These are phyloP conservation scores for Neofusicoccum sp. DNA, from an alignment of 2,329 filamentous ascomycete genomes.

Conservation along the genomic window DNA sequence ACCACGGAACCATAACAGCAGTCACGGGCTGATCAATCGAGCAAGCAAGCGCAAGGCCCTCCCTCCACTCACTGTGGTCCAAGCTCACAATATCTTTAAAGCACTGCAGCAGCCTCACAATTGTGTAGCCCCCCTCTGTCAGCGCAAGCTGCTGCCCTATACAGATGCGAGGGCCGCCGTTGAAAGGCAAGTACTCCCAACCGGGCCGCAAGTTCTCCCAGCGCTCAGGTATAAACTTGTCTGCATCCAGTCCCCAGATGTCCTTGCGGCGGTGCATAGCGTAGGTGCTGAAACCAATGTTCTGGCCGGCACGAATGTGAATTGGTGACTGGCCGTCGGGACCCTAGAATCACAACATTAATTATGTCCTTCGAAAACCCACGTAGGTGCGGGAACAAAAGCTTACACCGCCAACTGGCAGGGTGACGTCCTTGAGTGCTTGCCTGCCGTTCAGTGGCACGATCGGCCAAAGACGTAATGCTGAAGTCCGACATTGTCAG, in stretches of 20 bases:
- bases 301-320: conserved; percentile 31
- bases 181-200: conserved; percentile 37
- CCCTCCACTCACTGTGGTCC: not conserved
- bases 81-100: not conserved
- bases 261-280: conserved; percentile 41
- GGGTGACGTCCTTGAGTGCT: conserved; percentile 30
- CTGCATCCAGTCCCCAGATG: conserved; percentile 40
- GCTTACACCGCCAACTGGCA: conserved; percentile 31
- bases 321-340: conserved; percentile 30
- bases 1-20: not conserved
- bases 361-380: conserved; percentile 4
- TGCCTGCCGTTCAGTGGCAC: conserved; percentile 35
- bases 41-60: not conserved
- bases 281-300: conserved; percentile 33
- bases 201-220: conserved; percentile 33
- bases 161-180: conserved; percentile 24
- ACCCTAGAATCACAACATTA: conserved; percentile 24
- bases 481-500: not conserved
- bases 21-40: not conserved
- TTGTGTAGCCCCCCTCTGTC: conserved; percentile 6
- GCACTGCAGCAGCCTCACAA: conserved; percentile 7
- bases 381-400: not conserved
- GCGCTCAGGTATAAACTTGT: conserved; percentile 40
- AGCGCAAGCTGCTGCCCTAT: conserved; percentile 15
- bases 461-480: conserved; percentile 34